Percentiles rank a stretch among this genome's conserved stretches.
Evolutionary conservation across 2,329 filamentous ascomycete genomes (phyloP).

Genomic region (Tolypocladium endophyticum): DNA sequence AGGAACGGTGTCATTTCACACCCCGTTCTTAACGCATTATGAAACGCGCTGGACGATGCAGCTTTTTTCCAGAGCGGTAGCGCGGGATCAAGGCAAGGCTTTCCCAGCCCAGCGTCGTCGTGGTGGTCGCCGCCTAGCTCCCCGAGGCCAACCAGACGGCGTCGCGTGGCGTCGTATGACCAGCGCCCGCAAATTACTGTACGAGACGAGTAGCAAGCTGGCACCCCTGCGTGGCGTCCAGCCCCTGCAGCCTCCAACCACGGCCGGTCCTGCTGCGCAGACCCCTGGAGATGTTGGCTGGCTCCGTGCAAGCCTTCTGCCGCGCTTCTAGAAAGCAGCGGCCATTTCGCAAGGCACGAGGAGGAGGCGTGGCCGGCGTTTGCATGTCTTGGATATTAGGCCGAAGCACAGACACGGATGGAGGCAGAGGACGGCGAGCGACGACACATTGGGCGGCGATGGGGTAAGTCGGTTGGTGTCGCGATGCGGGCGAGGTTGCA

Average conservation of each 20-base stretch:
- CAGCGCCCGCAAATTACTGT: conserved; percentile 3
- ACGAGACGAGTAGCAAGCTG: too few relatives aligned
- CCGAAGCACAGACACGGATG: background rate
- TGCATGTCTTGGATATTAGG: background rate
- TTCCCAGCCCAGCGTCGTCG: background rate
- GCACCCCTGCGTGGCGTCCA: background rate
- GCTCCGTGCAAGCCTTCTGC: conserved; percentile 13
- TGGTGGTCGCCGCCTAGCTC: conserved; percentile 5
- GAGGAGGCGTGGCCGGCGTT: background rate
- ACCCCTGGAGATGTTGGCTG: background rate
- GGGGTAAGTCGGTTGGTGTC: too few relatives aligned
- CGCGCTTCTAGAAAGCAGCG: conserved; percentile 18
- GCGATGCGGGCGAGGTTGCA: background rate
- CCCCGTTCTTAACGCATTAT: conserved; percentile 14
- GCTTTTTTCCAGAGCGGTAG: background rate
- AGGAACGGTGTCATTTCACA: conserved; percentile 17
- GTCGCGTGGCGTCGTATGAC: conserved; percentile 7
- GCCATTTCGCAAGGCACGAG: background rate
- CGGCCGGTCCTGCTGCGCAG: background rate
- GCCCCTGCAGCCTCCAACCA: conserved; percentile 1
- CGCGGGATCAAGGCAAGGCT: background rate
- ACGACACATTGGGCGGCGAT: background rate
- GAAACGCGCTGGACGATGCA: conserved; percentile 12
- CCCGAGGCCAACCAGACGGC: conserved; percentile 7
- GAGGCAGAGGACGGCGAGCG: background rate